These are phyloP conservation scores for Corynespora cassiicola DNA, from an alignment of 2,329 filamentous ascomycete genomes.

Conservation along the genomic window DNA sequence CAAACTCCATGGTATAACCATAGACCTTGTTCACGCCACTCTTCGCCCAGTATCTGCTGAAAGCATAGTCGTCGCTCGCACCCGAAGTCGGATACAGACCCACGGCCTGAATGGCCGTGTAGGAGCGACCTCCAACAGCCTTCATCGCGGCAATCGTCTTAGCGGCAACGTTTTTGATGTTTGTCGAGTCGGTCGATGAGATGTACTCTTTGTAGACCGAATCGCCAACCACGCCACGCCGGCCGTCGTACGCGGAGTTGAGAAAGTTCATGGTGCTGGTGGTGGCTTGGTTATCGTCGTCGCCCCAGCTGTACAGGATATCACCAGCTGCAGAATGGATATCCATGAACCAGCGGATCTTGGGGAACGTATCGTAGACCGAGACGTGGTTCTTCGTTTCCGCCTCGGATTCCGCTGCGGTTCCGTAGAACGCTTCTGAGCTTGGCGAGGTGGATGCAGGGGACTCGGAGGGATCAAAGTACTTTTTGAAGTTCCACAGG, in stretches of 20 bases:
- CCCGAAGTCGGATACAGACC: constrained; percentile 48
- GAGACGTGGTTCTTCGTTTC: constrained; percentile 64
- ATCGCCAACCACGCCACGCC: constrained; percentile 56
- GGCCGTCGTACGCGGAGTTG: constrained; percentile 60
- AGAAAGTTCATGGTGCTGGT: constrained; percentile 58
- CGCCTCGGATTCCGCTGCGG: constrained; percentile 60
- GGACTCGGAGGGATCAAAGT: constrained; percentile 48
- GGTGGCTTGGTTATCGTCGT: constrained; percentile 59
- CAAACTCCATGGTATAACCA: constrained; percentile 49
- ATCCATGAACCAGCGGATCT: constrained; percentile 65
- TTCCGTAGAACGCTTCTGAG: constrained; percentile 60
- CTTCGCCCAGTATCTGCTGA: constrained; percentile 43
- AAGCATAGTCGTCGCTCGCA: constrained; percentile 48
- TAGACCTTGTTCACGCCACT: constrained; percentile 47
- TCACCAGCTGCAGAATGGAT: constrained; percentile 62
- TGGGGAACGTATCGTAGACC: constrained; percentile 57
- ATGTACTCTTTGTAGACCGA: constrained; percentile 61
- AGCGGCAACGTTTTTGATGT: constrained; percentile 40
- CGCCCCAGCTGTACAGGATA: constrained; percentile 65
- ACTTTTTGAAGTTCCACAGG: constrained; percentile 61
- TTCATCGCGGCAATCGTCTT: constrained; percentile 45
- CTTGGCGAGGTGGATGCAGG: constrained; percentile 53
- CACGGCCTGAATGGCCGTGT: constrained; percentile 39
- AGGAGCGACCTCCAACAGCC: constrained; percentile 45
- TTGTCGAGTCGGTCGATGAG: constrained; percentile 39